phyloP scores from a whole-genome alignment of 2,329 filamentous ascomycete genomes.

The Cercospora sojina region DNA sequence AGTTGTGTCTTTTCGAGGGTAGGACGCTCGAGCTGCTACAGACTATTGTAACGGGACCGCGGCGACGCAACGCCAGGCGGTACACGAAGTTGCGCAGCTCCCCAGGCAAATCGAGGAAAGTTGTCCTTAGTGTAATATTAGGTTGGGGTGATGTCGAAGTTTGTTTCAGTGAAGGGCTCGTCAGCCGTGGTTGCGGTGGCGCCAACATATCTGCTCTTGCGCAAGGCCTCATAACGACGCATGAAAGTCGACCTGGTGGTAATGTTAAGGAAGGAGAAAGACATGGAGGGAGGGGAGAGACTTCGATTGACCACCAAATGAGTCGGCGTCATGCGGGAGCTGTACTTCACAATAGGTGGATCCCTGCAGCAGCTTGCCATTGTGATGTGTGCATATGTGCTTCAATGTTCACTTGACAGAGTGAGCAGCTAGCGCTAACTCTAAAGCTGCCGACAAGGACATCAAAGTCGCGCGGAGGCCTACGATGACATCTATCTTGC shows the following conservation, averaged over 20 bases:
- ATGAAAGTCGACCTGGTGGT: neutral
- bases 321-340: neutral
- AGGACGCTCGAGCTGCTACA: neutral
- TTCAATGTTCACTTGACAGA: neutral
- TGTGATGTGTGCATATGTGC: neutral
- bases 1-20: neutral
- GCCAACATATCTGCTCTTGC: neutral
- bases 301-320: neutral
- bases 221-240: neutral
- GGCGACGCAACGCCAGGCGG: neutral
- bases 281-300: neutral
- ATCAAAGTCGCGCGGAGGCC: neutral
- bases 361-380: conserved; percentile 4
- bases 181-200: neutral
- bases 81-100: conserved; percentile 20
- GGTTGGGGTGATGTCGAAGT: neutral
- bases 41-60: neutral
- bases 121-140: neutral
- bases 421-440: neutral
- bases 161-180: neutral
- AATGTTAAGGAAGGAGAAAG: neutral
- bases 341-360: neutral
- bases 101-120: conserved; percentile 17
- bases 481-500: neutral
- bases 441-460: neutral